Base-by-base conservation (phyloP, 2,329 filamentous ascomycete genomes). In the Pyricularia grisea region DNA sequence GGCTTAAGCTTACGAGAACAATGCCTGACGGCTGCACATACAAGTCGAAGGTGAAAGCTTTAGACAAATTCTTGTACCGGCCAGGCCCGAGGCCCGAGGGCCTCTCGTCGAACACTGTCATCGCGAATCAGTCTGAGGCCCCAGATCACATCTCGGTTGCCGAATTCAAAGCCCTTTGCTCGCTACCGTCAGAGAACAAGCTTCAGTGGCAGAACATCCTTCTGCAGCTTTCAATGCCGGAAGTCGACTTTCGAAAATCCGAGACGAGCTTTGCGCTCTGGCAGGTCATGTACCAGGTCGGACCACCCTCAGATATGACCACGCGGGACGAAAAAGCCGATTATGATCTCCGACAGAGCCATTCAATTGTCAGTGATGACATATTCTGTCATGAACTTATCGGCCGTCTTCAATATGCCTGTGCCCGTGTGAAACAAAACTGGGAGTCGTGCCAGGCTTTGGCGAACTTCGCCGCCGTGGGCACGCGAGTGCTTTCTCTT, bases 151-250 rank as follows among this genome's bases (percentile, higher is more conserved):
- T 90, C 69, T 79, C 82, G 0, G 70, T 87, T 0, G 81, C 83
- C 0, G 86, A 90, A 68, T 89, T 82, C 73, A 83, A 85, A 67
- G 78, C 81, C 0, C 81, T 89, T n/a, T 78, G 79, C 0, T 73
- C 80, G 0, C 71, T 90, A 2, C 80, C 83, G 0, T 73, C 83
- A 1, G 86, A 86, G 0, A 70, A 79, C 23, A 73, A 75, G 0
- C 75, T 88, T 10, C 84, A 87, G 67, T 90, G 86, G 83, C 73
- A 78, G 10, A 89, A 88, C 68, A 82, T 90, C 3, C 73, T 87
- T 0, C 73, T 79, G 0, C 82, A 88, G 72, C 74, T 90, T 3
- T 74, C 76, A 0, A 76, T 78, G 0, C 81, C 83, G 0, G 77
- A 77, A 1, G 68, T 90, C 0, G 82, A 87, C 64, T 82, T 87